These are phyloP conservation scores for Cladophialophora immunda DNA, from an alignment of 2,329 filamentous ascomycete species.

Conservation along the genomic window DNA sequence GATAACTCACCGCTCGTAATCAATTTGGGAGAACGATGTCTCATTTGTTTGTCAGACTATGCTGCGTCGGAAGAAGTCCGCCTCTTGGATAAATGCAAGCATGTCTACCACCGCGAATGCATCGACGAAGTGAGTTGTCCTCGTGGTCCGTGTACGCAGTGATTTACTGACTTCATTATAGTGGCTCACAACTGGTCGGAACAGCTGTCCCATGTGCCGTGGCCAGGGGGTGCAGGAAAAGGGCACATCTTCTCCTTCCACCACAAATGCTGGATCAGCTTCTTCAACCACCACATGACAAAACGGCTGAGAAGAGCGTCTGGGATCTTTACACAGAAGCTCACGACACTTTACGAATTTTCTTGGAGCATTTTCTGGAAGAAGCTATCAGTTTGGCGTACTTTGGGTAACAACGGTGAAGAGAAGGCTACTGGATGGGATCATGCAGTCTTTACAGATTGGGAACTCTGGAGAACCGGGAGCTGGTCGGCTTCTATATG, in stretches of 20 bases:
- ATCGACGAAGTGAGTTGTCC: constrained; percentile 69
- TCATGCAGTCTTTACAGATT: neutral
- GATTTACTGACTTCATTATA: constrained; percentile 50
- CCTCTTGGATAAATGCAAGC: constrained; percentile 69
- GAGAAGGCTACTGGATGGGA: constrained; percentile 2
- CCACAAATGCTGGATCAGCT: constrained; percentile 13
- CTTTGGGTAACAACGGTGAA: constrained; percentile 26
- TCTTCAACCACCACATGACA: constrained; percentile 21
- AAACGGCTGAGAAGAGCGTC: neutral
- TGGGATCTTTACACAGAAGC: neutral
- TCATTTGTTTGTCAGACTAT: constrained; percentile 74
- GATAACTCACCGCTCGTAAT: constrained; percentile 49
- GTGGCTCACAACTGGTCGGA: constrained; percentile 74
- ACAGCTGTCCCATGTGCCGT: constrained; percentile 69
- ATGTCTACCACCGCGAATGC: constrained; percentile 73
- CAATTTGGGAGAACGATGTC: constrained; percentile 62
- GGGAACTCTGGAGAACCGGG: constrained; percentile 9
- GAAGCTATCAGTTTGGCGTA: constrained; percentile 16
- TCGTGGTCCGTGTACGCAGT: neutral
- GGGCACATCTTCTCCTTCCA: constrained; percentile 22
- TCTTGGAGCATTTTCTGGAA: constrained; percentile 26
- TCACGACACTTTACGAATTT: constrained; percentile 32
- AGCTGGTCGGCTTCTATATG: constrained; percentile 3
- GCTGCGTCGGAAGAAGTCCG: constrained; percentile 68
- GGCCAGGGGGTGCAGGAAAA: constrained; percentile 65